Conservation (phyloP, 1,139 yeast species). For the Suhomyces guaymorum region DNA sequence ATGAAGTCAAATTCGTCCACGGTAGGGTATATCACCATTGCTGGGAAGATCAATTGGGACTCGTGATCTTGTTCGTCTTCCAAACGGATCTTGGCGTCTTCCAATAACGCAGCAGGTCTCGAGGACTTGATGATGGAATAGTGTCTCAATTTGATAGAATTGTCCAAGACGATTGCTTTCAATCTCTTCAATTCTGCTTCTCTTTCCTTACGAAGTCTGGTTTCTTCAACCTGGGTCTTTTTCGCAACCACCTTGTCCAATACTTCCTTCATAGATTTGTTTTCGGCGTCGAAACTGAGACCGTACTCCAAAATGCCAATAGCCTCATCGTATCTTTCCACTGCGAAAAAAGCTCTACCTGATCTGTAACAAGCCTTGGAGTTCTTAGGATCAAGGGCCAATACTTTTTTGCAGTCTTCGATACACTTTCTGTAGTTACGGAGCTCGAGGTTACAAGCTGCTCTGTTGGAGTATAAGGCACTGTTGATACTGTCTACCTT, state of each 20-base stretch:
- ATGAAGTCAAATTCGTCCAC: slow-evolving; percentile 82
- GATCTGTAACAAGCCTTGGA: slow-evolving; percentile 85
- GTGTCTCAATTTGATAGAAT: slow-evolving; percentile 59
- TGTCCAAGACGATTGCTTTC: slow-evolving; percentile 41
- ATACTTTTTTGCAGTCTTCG: slow-evolving; percentile 78
- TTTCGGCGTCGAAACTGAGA: slow-evolving; percentile 54
- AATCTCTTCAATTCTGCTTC: slow-evolving; percentile 34
- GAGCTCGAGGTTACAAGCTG: slow-evolving; percentile 86
- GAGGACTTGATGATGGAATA: slow-evolving; percentile 49
- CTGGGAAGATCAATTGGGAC: slow-evolving; percentile 78
- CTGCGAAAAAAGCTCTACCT: slow-evolving; percentile 73
- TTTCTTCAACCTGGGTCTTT: slow-evolving; percentile 35
- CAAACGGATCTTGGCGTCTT: slow-evolving; percentile 51
- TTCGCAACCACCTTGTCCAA: slow-evolving; percentile 41
- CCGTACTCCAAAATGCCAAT: slow-evolving; percentile 67
- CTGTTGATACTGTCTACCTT: slow-evolving; percentile 52
- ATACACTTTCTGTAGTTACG: slow-evolving; percentile 84
- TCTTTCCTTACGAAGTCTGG: slow-evolving; percentile 32
- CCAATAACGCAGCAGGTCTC: slow-evolving; percentile 51
- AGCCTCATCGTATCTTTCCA: slow-evolving; percentile 75
- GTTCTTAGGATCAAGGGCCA: slow-evolving; percentile 65
- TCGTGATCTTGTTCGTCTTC: slow-evolving; percentile 75
- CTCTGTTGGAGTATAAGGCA: slow-evolving; percentile 75
- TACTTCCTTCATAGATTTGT: slow-evolving; percentile 52
- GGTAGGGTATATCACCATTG: slow-evolving; percentile 79